Conservation (phyloP, 108 stramenopile genomes). For the Cyclotella kingstonii region DNA sequence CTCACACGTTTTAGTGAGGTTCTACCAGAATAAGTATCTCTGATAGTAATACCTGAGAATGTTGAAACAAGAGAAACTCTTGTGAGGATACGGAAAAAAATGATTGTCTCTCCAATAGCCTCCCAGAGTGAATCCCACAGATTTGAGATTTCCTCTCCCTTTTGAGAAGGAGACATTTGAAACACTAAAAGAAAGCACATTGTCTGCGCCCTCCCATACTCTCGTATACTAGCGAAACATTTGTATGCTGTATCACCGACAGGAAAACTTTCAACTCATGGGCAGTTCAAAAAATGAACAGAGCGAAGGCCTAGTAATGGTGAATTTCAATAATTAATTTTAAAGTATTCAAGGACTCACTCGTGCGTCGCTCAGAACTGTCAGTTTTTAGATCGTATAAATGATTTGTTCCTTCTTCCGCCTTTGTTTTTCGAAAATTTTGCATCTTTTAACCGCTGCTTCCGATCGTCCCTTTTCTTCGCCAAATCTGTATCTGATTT, state of each 20-base stretch:
- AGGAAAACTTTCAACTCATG: slow-evolving; percentile 25
- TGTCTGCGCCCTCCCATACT: slow-evolving; percentile 34
- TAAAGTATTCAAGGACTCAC: not conserved
- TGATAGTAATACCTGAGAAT: not conserved
- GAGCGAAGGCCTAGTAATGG: slow-evolving; percentile 27
- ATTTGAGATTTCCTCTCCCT: slow-evolving; percentile 36
- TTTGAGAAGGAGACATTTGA: slow-evolving; percentile 33
- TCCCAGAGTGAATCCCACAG: slow-evolving; percentile 45
- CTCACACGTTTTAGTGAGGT: too few species aligned
- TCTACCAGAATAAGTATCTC: too few species aligned
- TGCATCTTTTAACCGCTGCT: slow-evolving; percentile 36
- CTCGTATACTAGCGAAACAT: slow-evolving; percentile 21
- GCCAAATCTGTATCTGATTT: slow-evolving; percentile 23
- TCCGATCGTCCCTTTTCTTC: slow-evolving; percentile 45
- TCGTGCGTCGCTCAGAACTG: too few species aligned
- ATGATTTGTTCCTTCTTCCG: not conserved
- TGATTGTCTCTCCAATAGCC: slow-evolving; percentile 37
- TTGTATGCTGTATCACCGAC: slow-evolving; percentile 14
- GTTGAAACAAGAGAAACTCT: not conserved
- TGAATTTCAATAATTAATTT: not conserved
- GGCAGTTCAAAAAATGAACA: slow-evolving; percentile 4
- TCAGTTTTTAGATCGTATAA: slow-evolving; percentile 3
- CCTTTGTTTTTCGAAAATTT: slow-evolving; percentile 16
- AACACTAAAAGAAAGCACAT: slow-evolving; percentile 22
- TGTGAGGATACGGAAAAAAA: not conserved